phyloP scores from a whole-genome alignment of 768 basidiomycete genomes.

The Mycena venus region DNA sequence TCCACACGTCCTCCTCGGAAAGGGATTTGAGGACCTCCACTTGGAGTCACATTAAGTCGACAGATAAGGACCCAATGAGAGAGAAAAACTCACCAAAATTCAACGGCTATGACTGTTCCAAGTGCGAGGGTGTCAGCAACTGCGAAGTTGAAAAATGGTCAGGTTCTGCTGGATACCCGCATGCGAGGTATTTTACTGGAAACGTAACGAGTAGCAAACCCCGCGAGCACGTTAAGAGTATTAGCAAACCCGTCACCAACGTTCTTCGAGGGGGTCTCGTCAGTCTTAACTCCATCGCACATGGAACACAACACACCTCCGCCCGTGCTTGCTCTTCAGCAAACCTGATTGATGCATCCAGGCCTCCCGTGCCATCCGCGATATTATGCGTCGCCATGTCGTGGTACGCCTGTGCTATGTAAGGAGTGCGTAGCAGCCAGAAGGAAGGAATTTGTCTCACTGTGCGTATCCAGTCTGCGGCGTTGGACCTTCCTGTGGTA shows the following conservation, averaged over 20 bases:
- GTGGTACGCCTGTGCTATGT: conserved; percentile 38
- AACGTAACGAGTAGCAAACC: conserved; percentile 7
- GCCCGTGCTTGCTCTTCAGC: conserved; percentile 28
- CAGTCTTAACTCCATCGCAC: conserved; percentile 7
- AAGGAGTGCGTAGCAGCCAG: background rate
- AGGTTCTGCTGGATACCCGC: conserved; percentile 1
- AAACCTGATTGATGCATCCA: conserved; percentile 43
- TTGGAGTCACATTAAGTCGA: conserved; percentile 5
- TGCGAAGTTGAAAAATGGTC: conserved; percentile 3
- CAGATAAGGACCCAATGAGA: conserved; percentile 1
- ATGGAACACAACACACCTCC: conserved; percentile 12
- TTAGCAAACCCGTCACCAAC: conserved; percentile 14
- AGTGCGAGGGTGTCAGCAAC: conserved; percentile 15
- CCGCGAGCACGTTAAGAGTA: background rate
- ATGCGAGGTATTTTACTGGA: background rate
- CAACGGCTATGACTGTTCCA: conserved; percentile 16
- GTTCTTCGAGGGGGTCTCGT: conserved; percentile 13
- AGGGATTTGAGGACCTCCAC: conserved; percentile 24
- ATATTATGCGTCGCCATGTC: too few relatives aligned
- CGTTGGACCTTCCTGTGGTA: too few relatives aligned
- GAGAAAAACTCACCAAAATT: conserved; percentile 14
- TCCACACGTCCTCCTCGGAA: too few relatives aligned
- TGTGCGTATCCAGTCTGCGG: conserved; percentile 21
- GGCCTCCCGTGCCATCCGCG: conserved; percentile 38
- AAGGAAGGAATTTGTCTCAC: conserved; percentile 11